A percentile compares a stretch with the other conserved stretches of the same genome.
Evolutionary conservation across 2,329 filamentous ascomycete species (phyloP).

Genomic region (Trichoderma semiorbis): DNA sequence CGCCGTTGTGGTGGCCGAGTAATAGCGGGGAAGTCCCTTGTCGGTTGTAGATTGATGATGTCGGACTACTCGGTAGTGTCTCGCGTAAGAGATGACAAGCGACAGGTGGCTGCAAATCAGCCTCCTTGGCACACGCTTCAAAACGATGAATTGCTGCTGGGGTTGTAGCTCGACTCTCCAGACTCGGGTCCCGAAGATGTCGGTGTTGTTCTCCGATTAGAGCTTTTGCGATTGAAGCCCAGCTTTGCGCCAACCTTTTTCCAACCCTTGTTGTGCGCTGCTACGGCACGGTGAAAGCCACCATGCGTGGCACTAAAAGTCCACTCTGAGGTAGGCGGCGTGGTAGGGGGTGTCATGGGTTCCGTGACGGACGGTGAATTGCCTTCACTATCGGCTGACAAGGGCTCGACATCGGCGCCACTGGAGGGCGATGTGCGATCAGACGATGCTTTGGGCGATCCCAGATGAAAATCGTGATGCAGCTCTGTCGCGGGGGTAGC

Average conservation of each 20-base stretch:
- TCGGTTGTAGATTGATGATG: neutral
- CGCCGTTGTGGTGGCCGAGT: neutral
- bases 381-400: conserved; percentile 65
- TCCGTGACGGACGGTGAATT: conserved; percentile 55
- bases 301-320: conserved; percentile 49
- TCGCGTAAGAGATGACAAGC: neutral
- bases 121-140: conserved; percentile 35
- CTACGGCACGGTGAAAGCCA: conserved; percentile 52
- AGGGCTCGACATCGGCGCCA: conserved; percentile 45
- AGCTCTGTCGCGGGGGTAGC: conserved; percentile 36
- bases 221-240: conserved; percentile 53
- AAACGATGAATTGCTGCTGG: conserved; percentile 39
- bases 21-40: neutral
- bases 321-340: conserved; percentile 62
- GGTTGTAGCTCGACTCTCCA: conserved; percentile 24
- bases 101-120: neutral
- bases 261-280: conserved; percentile 57
- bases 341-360: conserved; percentile 71
- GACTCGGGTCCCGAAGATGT: conserved; percentile 42
- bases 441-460: conserved; percentile 43
- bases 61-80: neutral
- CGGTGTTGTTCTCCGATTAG: conserved; percentile 41
- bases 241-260: conserved; percentile 62
- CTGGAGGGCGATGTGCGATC: conserved; percentile 43
- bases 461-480: conserved; percentile 35